A percentile compares a stretch with the other conserved stretches of the same genome.
Evolutionary conservation across 2,329 filamentous ascomycete genomes (phyloP).

Genomic region (Ceratocystis colombiana): DNA sequence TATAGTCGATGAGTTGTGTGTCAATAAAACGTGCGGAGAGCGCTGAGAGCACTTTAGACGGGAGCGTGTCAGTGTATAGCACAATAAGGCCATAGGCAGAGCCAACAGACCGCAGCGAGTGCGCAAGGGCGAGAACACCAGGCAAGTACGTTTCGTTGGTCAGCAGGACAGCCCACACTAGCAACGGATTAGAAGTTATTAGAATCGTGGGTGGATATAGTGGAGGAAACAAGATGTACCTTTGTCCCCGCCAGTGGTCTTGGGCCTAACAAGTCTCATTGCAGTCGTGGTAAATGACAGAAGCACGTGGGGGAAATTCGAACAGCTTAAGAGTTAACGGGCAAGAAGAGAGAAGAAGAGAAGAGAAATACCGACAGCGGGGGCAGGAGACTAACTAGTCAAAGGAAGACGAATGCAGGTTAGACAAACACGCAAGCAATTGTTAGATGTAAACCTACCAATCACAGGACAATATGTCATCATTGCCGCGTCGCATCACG

Average conservation of each 20-base stretch:
- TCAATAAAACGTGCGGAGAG: constrained; percentile 61
- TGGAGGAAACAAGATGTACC: neutral
- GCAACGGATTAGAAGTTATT: neutral
- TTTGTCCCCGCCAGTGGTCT: neutral
- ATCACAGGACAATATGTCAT: no score
- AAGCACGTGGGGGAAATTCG: no score
- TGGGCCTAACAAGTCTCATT: no score
- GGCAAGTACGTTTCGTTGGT: constrained; percentile 75
- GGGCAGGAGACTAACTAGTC: no score
- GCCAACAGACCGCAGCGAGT: constrained; percentile 55
- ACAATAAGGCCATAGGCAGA: constrained; percentile 70
- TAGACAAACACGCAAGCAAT: no score
- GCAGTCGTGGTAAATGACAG: no score
- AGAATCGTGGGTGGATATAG: neutral
- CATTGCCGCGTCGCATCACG: no score
- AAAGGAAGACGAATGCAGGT: no score
- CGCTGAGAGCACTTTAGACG: constrained; percentile 42
- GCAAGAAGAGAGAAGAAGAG: no score
- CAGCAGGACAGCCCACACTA: constrained; percentile 81
- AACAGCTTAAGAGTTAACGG: no score
- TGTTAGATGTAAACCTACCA: no score
- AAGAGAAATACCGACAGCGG: no score
- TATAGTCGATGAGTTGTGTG: constrained; percentile 58
- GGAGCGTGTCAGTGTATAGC: constrained; percentile 72
- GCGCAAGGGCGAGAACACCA: constrained; percentile 70